Conservation (phyloP, 805 yeast species). For the Metschnikowia dekortorum region DNA sequence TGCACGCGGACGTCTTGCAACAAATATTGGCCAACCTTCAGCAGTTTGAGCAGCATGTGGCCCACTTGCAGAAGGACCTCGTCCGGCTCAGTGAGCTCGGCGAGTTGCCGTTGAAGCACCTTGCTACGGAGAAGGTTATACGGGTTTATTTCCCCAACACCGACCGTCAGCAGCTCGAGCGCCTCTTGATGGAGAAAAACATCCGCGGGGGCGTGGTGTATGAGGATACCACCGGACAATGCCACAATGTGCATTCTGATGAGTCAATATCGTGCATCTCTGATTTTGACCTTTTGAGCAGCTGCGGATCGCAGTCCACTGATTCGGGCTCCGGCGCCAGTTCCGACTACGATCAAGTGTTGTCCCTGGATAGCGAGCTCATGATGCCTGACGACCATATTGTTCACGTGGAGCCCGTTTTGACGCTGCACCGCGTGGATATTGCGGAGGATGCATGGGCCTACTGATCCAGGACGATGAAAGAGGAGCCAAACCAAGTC, state of each 20-base stretch:
- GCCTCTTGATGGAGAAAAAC: conserved; percentile 53
- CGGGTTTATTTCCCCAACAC: conserved; percentile 71
- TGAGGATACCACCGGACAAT: conserved; percentile 17
- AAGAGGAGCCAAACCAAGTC: no score
- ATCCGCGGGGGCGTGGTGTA: conserved; percentile 54
- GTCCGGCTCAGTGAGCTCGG: conserved; percentile 54
- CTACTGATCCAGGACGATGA: not conserved
- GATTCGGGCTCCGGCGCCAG: conserved; percentile 7
- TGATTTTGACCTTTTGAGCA: conserved; percentile 18
- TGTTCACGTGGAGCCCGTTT: conserved; percentile 12
- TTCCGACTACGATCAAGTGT: conserved; percentile 9
- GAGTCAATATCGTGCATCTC: conserved; percentile 10
- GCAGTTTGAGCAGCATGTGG: conserved; percentile 36
- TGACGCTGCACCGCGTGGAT: conserved; percentile 11
- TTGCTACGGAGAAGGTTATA: conserved; percentile 28
- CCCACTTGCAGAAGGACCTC: conserved; percentile 42
- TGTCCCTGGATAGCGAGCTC: conserved; percentile 8
- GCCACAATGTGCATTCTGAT: not conserved
- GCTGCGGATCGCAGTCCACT: conserved; percentile 13
- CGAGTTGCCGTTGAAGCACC: conserved; percentile 55
- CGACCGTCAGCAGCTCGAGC: conserved; percentile 54
- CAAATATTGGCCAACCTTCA: conserved; percentile 15
- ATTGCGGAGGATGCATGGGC: conserved; percentile 11
- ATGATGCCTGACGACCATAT: not conserved
- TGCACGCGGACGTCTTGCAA: conserved; percentile 28